Conservation (phyloP, 306 rosid species). For the Fragaria vesca region DNA sequence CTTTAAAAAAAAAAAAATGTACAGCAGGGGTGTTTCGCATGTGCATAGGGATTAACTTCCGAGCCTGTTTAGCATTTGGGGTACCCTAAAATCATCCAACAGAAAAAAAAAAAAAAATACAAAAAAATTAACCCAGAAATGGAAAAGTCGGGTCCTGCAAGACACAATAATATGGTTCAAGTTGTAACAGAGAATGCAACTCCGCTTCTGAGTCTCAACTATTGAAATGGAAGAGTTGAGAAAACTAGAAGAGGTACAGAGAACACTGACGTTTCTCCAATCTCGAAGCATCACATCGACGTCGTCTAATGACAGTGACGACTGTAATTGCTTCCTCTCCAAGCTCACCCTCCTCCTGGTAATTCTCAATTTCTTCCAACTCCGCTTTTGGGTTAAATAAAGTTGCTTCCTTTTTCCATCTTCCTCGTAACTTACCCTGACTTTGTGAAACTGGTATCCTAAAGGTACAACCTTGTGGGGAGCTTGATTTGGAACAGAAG, state of each 20-base stretch:
- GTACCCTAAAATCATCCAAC: too few species aligned
- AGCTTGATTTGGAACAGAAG: constrained; percentile 48
- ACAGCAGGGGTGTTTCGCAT: too few species aligned
- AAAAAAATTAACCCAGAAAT: too few species aligned
- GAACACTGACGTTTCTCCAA: constrained; percentile 41
- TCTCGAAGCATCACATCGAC: constrained; percentile 27
- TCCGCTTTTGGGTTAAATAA: not conserved
- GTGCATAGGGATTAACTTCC: too few species aligned
- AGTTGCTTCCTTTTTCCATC: not conserved
- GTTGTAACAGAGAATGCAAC: too few species aligned
- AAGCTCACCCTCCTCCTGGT: constrained; percentile 57
- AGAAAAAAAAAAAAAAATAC: too few species aligned
- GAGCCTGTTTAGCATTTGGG: too few species aligned
- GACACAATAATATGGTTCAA: too few species aligned
- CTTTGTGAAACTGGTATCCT: not conserved
- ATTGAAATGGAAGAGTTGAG: constrained; percentile 46
- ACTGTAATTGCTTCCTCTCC: constrained; percentile 50
- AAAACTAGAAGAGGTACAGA: constrained; percentile 59
- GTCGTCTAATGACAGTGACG: constrained; percentile 15
- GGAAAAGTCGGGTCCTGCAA: too few species aligned
- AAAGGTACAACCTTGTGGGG: constrained; percentile 70
- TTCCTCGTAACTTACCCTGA: not conserved
- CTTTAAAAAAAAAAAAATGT: too few species aligned
- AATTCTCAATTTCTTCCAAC: not conserved
- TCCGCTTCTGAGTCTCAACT: too few species aligned